Evolutionary conservation across 2,329 filamentous ascomycete genomes (phyloP), one percentile per base, ranked within the genome.

Genomic region (Penicillium frequentans): DNA sequence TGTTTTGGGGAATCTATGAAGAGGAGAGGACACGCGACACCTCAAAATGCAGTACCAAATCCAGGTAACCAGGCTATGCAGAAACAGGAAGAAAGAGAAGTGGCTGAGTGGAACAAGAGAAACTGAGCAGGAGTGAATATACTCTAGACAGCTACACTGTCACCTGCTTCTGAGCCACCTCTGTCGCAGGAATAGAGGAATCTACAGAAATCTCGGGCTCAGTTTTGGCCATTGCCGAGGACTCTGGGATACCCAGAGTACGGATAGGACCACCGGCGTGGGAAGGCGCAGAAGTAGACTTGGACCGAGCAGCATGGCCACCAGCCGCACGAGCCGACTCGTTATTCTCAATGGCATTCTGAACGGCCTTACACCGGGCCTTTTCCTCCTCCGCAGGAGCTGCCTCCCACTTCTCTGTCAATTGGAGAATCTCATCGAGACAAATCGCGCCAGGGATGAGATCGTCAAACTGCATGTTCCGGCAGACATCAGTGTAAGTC

Each of bases 401-500:
- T 45, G 56, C 50, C 19, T 62, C 57, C 48, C 68, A 71, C 55
- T 70, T 73, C 1, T 64, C 53, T 3, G 64, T 49, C 14, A 74
- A 58, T 19, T 69, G 68, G 21, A 91, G 75, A 31, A 81, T 78
- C 53, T 80, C 72, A 68, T 97, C 93, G 4, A 88, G 79, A 7
- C 84, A 82, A 45, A 79, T 79, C 0, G 93, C 93, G 58, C 79
- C 75, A 31, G 85, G 82, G 21, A 86, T 67, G 45, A 96, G 74
- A 56, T 88, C 81, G 2, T 86, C 81, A 35, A 90, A 81, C 0
- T 82, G 85, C 29, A 98, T 75, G 1, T 82, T 77, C 55, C 86
- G 80, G 68, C 91, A 89, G 2, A 88, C 74, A 52, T 90, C 86
- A 9, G 76, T 77, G 69, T 97, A 96, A 64, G 84, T 89, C 76